Evolutionary conservation across 805 yeast species (phyloP).

Genomic region (Barnettozyma salicaria): DNA sequence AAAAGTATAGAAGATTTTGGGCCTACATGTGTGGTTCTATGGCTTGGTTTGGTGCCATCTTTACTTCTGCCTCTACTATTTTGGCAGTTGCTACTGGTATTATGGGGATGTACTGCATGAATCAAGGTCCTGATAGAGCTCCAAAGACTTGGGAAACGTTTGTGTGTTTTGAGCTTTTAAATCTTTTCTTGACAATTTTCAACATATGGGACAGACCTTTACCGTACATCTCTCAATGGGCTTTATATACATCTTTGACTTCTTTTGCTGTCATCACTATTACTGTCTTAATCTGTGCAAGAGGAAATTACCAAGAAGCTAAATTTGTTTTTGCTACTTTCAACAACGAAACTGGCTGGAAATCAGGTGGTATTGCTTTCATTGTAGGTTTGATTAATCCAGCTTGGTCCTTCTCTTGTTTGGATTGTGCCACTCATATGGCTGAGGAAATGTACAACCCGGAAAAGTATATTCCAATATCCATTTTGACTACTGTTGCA

Average conservation of each 20-base stretch:
- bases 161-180: conserved; percentile 40
- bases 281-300: conserved; percentile 43
- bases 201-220: conserved; percentile 45
- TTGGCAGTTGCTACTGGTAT: conserved; percentile 45
- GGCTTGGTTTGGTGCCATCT: conserved; percentile 56
- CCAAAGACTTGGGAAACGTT: conserved; percentile 48
- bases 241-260: conserved; percentile 44
- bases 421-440: conserved; percentile 65
- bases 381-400: conserved; percentile 61
- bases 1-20: conserved; percentile 28
- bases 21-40: conserved; percentile 51
- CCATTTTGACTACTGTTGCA: conserved; percentile 53
- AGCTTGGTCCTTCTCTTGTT: conserved; percentile 59
- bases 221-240: conserved; percentile 41
- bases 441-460: conserved; percentile 59
- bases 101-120: conserved; percentile 43
- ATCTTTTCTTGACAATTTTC: conserved; percentile 36
- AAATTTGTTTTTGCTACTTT: conserved; percentile 48
- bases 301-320: conserved; percentile 45
- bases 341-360: conserved; percentile 54
- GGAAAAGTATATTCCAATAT: conserved; percentile 48
- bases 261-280: conserved; percentile 49
- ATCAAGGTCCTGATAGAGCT: conserved; percentile 29
- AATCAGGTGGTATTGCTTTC: conserved; percentile 49
- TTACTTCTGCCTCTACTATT: conserved; percentile 53